These are phyloP conservation scores for Claviceps sp. DNA, from an alignment of 2,329 filamentous ascomycete genomes.

Conservation along the genomic window DNA sequence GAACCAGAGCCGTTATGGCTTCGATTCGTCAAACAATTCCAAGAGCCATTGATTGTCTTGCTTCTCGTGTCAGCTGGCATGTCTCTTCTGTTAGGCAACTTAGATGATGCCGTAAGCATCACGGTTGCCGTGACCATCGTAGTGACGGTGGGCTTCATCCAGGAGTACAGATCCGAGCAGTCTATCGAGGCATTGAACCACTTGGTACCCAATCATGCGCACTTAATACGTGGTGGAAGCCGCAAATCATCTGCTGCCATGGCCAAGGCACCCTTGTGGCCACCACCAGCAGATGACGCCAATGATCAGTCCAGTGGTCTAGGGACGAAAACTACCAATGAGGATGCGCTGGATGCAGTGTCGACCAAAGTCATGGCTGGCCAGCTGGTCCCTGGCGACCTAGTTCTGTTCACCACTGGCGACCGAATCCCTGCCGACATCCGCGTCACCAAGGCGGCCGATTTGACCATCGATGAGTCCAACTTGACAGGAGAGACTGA, in stretches of 20 bases:
- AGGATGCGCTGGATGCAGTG: constrained; percentile 52
- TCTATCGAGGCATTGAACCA: constrained; percentile 91
- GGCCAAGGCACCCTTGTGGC: constrained; percentile 32
- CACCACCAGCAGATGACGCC: constrained; percentile 27
- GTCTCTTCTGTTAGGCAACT: constrained; percentile 82
- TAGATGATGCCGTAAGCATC: constrained; percentile 91
- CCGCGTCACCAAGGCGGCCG: constrained; percentile 77
- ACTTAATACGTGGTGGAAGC: constrained; percentile 60
- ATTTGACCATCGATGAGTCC: constrained; percentile 89
- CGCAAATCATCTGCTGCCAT: constrained; percentile 19
- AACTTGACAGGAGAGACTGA: constrained; percentile 96
- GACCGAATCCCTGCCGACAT: constrained; percentile 95
- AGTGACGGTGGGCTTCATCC: constrained; percentile 87
- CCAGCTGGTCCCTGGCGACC: constrained; percentile 79
- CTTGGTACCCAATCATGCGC: constrained; percentile 86
- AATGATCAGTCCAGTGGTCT: constrained; percentile 28
- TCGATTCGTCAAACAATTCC: constrained; percentile 91
- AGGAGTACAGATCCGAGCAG: constrained; percentile 96
- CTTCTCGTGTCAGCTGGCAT: constrained; percentile 77
- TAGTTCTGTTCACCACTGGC: constrained; percentile 88
- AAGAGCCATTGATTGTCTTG: constrained; percentile 88
- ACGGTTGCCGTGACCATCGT: constrained; percentile 94
- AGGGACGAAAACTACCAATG: constrained; percentile 45
- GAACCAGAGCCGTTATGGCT: constrained; percentile 89
- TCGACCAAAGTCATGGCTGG: constrained; percentile 78